Evolutionary conservation across 257 asterid genomes (phyloP), one percentile per base, ranked within the genome.

Genomic region (Paulownia fortunei): DNA sequence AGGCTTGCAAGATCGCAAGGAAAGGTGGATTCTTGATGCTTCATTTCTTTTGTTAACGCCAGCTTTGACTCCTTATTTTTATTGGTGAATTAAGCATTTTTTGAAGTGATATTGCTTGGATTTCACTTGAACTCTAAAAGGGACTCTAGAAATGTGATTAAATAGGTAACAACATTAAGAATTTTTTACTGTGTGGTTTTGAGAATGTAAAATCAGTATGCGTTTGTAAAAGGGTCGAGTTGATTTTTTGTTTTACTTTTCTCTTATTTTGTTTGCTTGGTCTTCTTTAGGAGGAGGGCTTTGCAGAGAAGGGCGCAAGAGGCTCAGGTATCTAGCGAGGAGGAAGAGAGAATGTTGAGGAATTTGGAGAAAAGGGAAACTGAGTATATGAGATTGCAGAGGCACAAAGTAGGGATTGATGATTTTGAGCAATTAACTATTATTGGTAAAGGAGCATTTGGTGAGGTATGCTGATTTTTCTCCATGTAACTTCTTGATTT

Each of bases 331-430:
- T 92, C 99, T 0, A 88, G 86, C 34, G 98, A 93, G 86, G 97
- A 95, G 83, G 93, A 95, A 62, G 97, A 95, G 83, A 89, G 79
- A 86, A 82, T 95, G 98, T 18, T 95, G 76, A 85, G 97, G 89
- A 93, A 93, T 84, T 84, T 95, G 92, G 99, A 91, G 82, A 90
- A 80, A 82, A 90, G 93, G 80, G 99, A 95, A 79, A 95, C 99
- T 0, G 99, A 90, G 84, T 95, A 83, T 74, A 95, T 95, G 99
- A 93, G 99, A 84, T 83, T 90, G 90, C 99, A 95, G 87, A 91
- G 98, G 91, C 98, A 93, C 85, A 95, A 93, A 87, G 94, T 95
- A 26, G 97, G 99, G 46, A 89, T 95, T 81, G 99, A 95, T 89
- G 99, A 95, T 76, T 95, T 95, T 70, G 98, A 95, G 87, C 97